Percentiles rank a stretch among this genome's conserved stretches.
phyloP scores from a whole-genome alignment of 805 yeast species.

The Cyberlindnera misumaiensis region DNA sequence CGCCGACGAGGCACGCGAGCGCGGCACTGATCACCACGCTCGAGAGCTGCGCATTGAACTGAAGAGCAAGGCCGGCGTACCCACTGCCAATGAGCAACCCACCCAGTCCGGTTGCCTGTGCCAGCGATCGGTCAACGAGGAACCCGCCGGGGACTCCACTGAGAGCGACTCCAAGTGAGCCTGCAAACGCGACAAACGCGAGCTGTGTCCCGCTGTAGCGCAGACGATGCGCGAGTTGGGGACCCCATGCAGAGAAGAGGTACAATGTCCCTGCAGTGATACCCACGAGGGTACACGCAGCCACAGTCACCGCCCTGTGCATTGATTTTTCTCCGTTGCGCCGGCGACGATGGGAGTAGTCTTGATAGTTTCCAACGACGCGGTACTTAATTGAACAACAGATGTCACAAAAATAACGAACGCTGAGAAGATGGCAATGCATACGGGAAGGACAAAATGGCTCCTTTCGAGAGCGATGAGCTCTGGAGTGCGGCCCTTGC shows the following conservation, averaged over 20 bases:
- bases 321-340: background rate
- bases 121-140: constrained; percentile 62
- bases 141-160: constrained; percentile 64
- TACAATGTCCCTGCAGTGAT: constrained; percentile 69
- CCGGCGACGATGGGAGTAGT: background rate
- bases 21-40: constrained; percentile 36
- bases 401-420: background rate
- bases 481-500: constrained; percentile 5
- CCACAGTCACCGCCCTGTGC: constrained; percentile 10
- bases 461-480: background rate
- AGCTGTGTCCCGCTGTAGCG: constrained; percentile 55
- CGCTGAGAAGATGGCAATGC: background rate
- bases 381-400: background rate
- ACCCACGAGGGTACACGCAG: constrained; percentile 30
- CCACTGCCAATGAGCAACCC: constrained; percentile 44
- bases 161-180: constrained; percentile 57
- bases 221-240: constrained; percentile 59
- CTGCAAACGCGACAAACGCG: constrained; percentile 58
- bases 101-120: constrained; percentile 44
- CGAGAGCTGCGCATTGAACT: constrained; percentile 36
- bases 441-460: background rate
- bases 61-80: constrained; percentile 47
- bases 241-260: constrained; percentile 70
- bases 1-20: constrained; percentile 51
- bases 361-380: background rate